Base-by-base conservation (phyloP, 148 eudicot species). In the Tetragonia tetragonoides region DNA sequence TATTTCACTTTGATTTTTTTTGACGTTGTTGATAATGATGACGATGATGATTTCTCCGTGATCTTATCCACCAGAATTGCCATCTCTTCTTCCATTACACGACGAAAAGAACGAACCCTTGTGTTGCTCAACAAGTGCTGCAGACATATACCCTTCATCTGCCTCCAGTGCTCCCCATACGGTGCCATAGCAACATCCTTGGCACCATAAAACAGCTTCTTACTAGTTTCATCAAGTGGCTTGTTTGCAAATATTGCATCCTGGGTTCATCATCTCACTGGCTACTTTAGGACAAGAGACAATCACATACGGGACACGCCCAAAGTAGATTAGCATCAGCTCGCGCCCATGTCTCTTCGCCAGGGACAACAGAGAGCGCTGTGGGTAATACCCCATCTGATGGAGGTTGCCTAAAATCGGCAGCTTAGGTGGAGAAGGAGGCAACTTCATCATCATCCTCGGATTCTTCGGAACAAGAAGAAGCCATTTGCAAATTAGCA, bases 101-200 rank as follows among this genome's bases (percentile, higher is more conserved):
- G 7, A 1, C 76, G 73, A 53, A 81, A 85, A 40, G 87, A 85
- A 6, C 82, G 82, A 23, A 88, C 88, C 69, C 85, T 80, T n/a
- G 78, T 84, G 78, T 78, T 82, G 57, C 88, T 87, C 34, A 81
- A 63, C 7, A 89, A 79, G 46, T 87, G 86, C 56, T 83, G 79
- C 39, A 84, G 77, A 77, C 70, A 83, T 10, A 89, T 76, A 59
- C 88, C 82, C 65, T 81, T 85, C 57, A 85, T 66, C 38, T 85
- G 88, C 81, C 89, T 81, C 89, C 92, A 89, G 57, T 83, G 83
- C 4, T 85, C 88, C 2, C 90, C 85, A 28, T 87, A 87, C 7
- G 79, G 83, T 16, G 82, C 83, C 12, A 44, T 42, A 6, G 76
- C 70, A 0, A 87, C 73, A 23, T 84, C 87, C 59, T 66, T 83